phyloP scores from a whole-genome alignment of 2,329 filamentous ascomycete genomes.

The Blastomyces percursus region DNA sequence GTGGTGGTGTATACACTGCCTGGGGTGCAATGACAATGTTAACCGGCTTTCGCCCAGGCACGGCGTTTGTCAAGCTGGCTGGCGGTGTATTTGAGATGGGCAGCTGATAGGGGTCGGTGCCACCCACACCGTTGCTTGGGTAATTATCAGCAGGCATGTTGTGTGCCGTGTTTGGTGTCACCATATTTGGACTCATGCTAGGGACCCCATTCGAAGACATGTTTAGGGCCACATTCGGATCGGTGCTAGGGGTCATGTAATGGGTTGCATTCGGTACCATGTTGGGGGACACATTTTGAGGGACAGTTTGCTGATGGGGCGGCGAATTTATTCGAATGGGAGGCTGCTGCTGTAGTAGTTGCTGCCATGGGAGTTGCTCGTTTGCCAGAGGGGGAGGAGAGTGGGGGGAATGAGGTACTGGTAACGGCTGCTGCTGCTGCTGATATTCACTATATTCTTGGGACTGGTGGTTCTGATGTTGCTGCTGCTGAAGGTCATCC shows the following conservation, averaged over 20 bases:
- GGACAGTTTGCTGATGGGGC: background rate
- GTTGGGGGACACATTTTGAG: background rate
- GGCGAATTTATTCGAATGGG: constrained; percentile 3
- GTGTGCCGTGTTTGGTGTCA: background rate
- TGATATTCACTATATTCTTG: background rate
- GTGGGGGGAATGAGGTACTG: background rate
- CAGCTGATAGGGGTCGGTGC: background rate
- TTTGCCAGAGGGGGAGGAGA: background rate
- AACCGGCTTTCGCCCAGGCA: background rate
- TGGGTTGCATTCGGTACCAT: background rate
- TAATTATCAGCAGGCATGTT: background rate
- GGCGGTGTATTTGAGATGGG: background rate
- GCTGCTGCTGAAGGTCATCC: background rate
- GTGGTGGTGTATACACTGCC: background rate
- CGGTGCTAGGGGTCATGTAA: background rate
- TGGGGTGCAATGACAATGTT: background rate
- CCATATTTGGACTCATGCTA: background rate
- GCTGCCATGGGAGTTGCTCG: background rate
- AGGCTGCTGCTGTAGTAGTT: background rate
- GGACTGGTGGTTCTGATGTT: background rate
- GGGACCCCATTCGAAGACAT: background rate
- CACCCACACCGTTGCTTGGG: background rate
- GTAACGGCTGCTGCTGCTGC: background rate
- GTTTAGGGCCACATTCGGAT: background rate
- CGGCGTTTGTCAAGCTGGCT: background rate